A percentile compares a stretch with the other conserved stretches of the same genome.
Conservation (phyloP, 805 yeast genomes). For the Brettanomyces anomalus region DNA sequence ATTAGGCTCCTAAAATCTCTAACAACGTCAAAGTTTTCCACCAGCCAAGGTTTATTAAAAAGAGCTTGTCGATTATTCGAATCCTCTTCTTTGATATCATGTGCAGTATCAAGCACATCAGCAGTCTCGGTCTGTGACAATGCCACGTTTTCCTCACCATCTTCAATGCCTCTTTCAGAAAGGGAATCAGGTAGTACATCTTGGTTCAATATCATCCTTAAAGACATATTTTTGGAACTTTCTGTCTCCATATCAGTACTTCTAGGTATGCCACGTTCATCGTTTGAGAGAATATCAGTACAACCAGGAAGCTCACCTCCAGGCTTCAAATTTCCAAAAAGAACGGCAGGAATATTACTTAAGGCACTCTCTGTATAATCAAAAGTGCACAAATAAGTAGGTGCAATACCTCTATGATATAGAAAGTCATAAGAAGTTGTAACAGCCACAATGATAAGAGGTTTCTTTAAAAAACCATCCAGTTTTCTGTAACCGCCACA, state of each 20-base stretch:
- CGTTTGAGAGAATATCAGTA: background rate
- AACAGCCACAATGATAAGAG: conserved; percentile 50
- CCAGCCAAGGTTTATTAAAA: conserved; percentile 38
- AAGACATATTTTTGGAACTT: background rate
- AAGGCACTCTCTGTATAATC: conserved; percentile 49
- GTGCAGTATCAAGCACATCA: background rate
- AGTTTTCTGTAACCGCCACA: conserved; percentile 34
- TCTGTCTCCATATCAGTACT: background rate
- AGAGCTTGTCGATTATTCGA: background rate
- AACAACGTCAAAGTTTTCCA: conserved; percentile 41
- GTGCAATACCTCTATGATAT: conserved; percentile 43
- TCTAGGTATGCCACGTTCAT: conserved; percentile 5
- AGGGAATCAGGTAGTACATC: background rate
- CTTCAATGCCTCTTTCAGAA: background rate
- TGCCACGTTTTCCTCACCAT: background rate
- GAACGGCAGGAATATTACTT: conserved; percentile 37
- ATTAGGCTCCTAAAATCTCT: conserved; percentile 44
- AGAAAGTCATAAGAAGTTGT: conserved; percentile 56
- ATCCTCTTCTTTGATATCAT: background rate
- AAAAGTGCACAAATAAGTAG: conserved; percentile 50
- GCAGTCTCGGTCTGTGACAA: background rate
- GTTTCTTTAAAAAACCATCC: conserved; percentile 34
- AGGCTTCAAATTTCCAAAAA: conserved; percentile 46
- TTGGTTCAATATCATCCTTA: conserved; percentile 1
- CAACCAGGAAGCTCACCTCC: conserved; percentile 47